Base-by-base conservation (phyloP, 139 green algal species). In the Chlorella sp. region DNA sequence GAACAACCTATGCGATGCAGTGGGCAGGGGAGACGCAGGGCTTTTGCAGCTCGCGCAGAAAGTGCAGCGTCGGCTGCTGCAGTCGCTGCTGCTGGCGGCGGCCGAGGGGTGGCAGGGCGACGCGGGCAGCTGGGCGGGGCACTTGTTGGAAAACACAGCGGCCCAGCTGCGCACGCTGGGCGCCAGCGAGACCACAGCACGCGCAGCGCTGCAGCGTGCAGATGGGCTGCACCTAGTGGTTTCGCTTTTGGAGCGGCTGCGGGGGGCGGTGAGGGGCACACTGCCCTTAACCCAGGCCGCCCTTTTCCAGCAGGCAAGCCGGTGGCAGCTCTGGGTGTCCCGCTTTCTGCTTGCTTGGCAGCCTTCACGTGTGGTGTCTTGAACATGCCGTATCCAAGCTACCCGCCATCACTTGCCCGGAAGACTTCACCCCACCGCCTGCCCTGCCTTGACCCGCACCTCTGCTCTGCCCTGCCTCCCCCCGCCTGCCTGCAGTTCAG, bases 211-310 rank as follows among this genome's bases (percentile, higher is more conserved):
- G 91, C 85, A 91, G 28, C 89, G 91, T 22, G 85, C 90, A 14
- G 91, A 94, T 39, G 89, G 93, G 19, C 66, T 92, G 77, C 82
- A 78, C 34, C 91, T 90, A 26, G 84, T 95, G 40, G 89, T 76
- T 22, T 93, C 87, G 28, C 91, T 96, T 71, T 78, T 98, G 53
- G 96, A 98, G 88, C 90, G 91, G 48, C 78, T 98, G 68, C 83
- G 96, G 24, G 96, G 96, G 21, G 91, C 89, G 32, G 94, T 93
- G 19, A 81, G 90, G 12, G 95, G 91, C 40, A 94, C 92, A 37
- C 79, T 93, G 19, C 83, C 92, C 28, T 4, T 37, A 34, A 94
- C 92, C 19, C 95, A 96, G 90, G 83, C 89, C 0, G 76, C 93
- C 0, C 39, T 98, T 26, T 94, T 93, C 53, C 26, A 81, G 64